phyloP scores from a whole-genome alignment of 371 early-diverging fungal genomes.

The Mucor irregularis region DNA sequence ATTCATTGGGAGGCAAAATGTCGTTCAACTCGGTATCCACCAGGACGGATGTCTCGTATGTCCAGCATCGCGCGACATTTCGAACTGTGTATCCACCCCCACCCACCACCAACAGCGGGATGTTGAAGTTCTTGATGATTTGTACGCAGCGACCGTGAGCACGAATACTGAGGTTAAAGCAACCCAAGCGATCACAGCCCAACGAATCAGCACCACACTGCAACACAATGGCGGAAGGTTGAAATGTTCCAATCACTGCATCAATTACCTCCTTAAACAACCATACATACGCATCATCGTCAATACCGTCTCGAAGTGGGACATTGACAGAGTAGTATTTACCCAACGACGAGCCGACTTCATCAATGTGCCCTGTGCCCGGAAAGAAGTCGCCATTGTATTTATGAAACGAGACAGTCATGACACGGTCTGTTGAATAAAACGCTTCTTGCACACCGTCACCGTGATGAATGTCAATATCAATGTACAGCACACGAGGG shows the following conservation, averaged over 20 bases:
- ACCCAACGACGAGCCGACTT: conserved; percentile 74
- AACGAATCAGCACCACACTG: conserved; percentile 98
- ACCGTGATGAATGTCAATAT: conserved; percentile 97
- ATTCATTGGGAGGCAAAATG: conserved; percentile 75
- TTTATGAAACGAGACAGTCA: conserved; percentile 94
- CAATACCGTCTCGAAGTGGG: conserved; percentile 89
- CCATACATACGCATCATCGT: conserved; percentile 81
- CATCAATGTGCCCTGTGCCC: conserved; percentile 86
- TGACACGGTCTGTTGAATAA: conserved; percentile 86
- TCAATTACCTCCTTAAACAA: conserved; percentile 87
- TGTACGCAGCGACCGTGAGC: conserved; percentile 92
- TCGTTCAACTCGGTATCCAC: conserved; percentile 77
- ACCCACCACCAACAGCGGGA: conserved; percentile 87
- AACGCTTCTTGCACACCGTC: conserved; percentile 98
- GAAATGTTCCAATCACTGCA: conserved; percentile 75
- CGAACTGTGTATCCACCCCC: conserved; percentile 96
- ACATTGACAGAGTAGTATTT: conserved; percentile 90
- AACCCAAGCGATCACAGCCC: conserved; percentile 89
- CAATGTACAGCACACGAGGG: conserved; percentile 90
- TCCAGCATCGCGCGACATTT: conserved; percentile 94
- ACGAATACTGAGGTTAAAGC: conserved; percentile 86
- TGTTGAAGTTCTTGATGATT: conserved; percentile 78
- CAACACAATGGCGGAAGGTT: conserved; percentile 85
- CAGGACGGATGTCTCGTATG: conserved; percentile 91
- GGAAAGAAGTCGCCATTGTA: conserved; percentile 95